Base-by-base conservation (phyloP, 1,139 yeast species). In the Candida albicans region DNA sequence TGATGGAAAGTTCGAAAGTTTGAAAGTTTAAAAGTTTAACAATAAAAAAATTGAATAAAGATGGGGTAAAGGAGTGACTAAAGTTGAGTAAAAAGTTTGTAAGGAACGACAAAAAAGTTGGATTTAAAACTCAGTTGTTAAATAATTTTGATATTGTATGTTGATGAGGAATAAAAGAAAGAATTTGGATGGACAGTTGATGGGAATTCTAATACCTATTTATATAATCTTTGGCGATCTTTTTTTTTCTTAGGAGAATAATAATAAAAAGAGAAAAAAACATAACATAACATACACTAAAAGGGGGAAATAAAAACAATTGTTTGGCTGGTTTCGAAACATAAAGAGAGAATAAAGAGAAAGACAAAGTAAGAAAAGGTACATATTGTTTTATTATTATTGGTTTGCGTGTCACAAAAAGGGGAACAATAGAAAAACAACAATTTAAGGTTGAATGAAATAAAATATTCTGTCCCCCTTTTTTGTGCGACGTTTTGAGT, bases 81-180 rank as follows among this genome's bases (percentile, higher is more conserved):
- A 33, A 15, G 41, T 39, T 39, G 41, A 28, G 31, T 27, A 18
- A 18, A 18, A 24, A 15, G 29, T 27, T 11, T 9, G 15, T 27
- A 33, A 33, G 41, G 41, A 33, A 27, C 15, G 41, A 39, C 41
- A 8, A 33, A 24, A 8, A 27, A 32, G 36, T 32, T 39, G 41
- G 41, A 13, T 30, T 27, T 24, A 24, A 27, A 30, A 27, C 26
- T 25, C 22, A 4, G 22, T 18, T 18, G 22, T 18, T 18, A 18
- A 18, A 18, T n/a, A n/a, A n/a, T n/a, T n/a, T n/a, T n/a, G n/a
- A n/a, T n/a, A n/a, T n/a, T n/a, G 22, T 18, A 18, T 18, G 3
- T 18, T 18, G 22, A 18, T 18, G 22, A 5, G 9, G 32, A 27
- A 35, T n/a, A 42, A 26, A 15, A 31, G 14, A 33, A 37, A 12